phyloP scores from a whole-genome alignment of 192 early-diverging fungal genomes.

The Rhizoclosmatium sp. region DNA sequence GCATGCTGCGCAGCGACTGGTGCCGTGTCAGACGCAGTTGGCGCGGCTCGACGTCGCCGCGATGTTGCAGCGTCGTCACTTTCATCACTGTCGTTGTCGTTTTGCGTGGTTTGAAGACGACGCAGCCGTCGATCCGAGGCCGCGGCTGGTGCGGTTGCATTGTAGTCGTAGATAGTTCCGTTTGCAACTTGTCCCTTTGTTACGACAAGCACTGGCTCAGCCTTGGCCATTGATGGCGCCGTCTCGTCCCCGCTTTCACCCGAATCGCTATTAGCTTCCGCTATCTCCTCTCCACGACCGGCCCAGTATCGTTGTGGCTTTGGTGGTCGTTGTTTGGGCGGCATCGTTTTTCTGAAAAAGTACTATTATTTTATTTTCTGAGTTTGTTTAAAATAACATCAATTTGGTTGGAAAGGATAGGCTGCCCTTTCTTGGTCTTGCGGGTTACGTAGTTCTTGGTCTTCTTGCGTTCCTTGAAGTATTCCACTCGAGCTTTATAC shows the following conservation, averaged over 20 bases:
- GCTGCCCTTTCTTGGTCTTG: conserved; percentile 25
- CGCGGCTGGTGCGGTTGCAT: not conserved
- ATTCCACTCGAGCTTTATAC: not conserved
- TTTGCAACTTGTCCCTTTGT: conserved; percentile 1
- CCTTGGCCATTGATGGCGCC: not conserved
- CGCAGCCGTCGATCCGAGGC: conserved; percentile 26
- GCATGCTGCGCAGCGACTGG: not conserved
- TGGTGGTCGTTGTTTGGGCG: not conserved
- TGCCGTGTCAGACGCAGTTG: not conserved
- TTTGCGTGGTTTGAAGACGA: conserved; percentile 32
- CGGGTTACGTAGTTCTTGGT: conserved; percentile 2
- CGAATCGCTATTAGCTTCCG: not conserved
- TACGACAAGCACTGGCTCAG: not conserved
- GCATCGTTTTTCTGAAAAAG: not conserved
- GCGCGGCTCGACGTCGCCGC: conserved; percentile 11
- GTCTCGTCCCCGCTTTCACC: not conserved
- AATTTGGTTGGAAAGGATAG: conserved; percentile 25
- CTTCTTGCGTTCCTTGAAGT: conserved; percentile 27
- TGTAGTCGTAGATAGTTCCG: conserved; percentile 19
- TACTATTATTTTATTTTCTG: not conserved
- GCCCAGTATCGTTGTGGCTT: conserved; percentile 58
- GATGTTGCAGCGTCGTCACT: conserved; percentile 28
- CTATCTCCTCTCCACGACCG: conserved; percentile 45
- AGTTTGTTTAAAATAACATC: conserved; percentile 17
- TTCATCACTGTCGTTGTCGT: conserved; percentile 23